Percentiles rank a stretch among this genome's conserved stretches.
Conservation (phyloP, 306 rosid species). For the Chamaecrista fasciculata region DNA sequence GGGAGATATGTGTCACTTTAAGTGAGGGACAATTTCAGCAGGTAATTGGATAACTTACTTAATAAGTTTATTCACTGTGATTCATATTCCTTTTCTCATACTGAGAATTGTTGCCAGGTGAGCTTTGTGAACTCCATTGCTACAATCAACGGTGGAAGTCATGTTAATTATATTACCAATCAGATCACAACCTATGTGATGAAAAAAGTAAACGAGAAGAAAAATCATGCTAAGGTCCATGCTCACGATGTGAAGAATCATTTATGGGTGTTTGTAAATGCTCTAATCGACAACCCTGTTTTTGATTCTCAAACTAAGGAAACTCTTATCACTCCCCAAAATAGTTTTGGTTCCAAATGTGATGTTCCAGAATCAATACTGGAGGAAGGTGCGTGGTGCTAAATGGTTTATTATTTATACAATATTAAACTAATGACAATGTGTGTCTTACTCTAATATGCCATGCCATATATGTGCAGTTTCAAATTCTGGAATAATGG, state of each 20-base stretch:
- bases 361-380: slow-evolving; percentile 73
- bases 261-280: slow-evolving; percentile 92
- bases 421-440: background rate
- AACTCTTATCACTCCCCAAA: slow-evolving; percentile 72
- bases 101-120: slow-evolving; percentile 49
- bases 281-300: slow-evolving; percentile 93
- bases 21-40: slow-evolving; percentile 97
- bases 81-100: background rate
- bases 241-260: slow-evolving; percentile 90
- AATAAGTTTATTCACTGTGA: background rate
- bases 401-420: background rate
- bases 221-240: slow-evolving; percentile 85
- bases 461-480: slow-evolving; percentile 48
- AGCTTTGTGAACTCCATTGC: slow-evolving; percentile 86
- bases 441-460: background rate
- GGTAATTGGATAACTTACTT: slow-evolving; percentile 41
- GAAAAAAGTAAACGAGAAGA: slow-evolving; percentile 82
- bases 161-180: slow-evolving; percentile 76
- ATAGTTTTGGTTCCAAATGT: slow-evolving; percentile 85
- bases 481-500: slow-evolving; percentile 83
- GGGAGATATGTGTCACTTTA: slow-evolving; percentile 83
- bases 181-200: slow-evolving; percentile 78
- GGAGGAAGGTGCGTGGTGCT: slow-evolving; percentile 62
- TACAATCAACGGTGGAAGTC: slow-evolving; percentile 95
- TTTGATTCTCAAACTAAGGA: slow-evolving; percentile 98